phyloP scores from a whole-genome alignment of 495 filamentous ascomycete genomes.

The Penicillium maclennaniae region DNA sequence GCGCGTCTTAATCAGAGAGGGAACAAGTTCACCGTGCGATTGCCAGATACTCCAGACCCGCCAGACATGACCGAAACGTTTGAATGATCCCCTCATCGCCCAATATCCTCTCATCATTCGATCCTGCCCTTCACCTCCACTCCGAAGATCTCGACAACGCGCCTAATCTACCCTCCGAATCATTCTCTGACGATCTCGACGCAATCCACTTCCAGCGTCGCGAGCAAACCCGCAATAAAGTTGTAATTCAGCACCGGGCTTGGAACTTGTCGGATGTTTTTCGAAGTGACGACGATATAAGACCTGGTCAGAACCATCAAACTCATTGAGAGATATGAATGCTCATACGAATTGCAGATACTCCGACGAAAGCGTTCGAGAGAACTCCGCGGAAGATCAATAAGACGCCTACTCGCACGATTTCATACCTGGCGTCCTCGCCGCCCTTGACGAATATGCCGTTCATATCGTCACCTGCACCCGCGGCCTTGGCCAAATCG shows the following conservation, averaged over 20 bases:
- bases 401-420: slow-evolving; percentile 11
- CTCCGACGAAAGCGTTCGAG: slow-evolving; percentile 32
- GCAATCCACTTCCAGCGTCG: slow-evolving; percentile 48
- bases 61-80: slow-evolving; percentile 16
- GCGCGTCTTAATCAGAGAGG: slow-evolving; percentile 27
- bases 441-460: slow-evolving; percentile 51
- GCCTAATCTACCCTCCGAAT: slow-evolving; percentile 30
- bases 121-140: slow-evolving; percentile 50
- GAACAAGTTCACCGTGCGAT: not conserved
- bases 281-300: slow-evolving; percentile 57
- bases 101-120: slow-evolving; percentile 45
- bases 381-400: slow-evolving; percentile 25
- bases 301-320: slow-evolving; percentile 33
- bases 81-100: slow-evolving; percentile 39
- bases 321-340: too few species aligned
- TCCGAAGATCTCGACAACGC: slow-evolving; percentile 35
- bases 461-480: slow-evolving; percentile 55
- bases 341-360: slow-evolving; percentile 30
- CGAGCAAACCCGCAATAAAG: slow-evolving; percentile 51
- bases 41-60: not conserved
- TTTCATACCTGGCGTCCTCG: slow-evolving; percentile 27
- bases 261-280: slow-evolving; percentile 59
- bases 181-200: slow-evolving; percentile 60
- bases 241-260: slow-evolving; percentile 62
- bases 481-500: slow-evolving; percentile 7